Percentiles rank a stretch among this genome's conserved stretches.
Conservation (phyloP, 352 stramenopile genomes). For the Phytophthora lateralis region DNA sequence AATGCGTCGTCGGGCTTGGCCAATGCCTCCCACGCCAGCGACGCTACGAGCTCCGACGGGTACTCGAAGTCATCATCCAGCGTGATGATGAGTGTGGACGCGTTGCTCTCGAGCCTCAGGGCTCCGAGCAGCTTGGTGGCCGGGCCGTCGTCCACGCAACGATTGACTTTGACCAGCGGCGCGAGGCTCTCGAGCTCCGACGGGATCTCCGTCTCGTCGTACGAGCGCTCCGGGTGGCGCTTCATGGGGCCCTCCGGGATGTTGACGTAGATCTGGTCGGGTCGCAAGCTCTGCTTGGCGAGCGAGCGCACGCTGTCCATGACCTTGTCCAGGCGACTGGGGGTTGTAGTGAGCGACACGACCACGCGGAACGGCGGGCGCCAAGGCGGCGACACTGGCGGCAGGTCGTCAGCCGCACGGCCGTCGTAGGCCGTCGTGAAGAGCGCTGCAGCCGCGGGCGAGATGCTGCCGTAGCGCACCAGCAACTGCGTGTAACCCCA, state of each 20-base stretch:
- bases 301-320: conserved; percentile 78
- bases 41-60: conserved; percentile 59
- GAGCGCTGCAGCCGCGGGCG: conserved; percentile 58
- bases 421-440: conserved; percentile 72
- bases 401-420: conserved; percentile 47
- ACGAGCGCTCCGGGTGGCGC: conserved; percentile 71
- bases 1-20: conserved; percentile 62
- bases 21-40: conserved; percentile 72
- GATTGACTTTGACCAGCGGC: conserved; percentile 67
- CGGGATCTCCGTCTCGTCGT: conserved; percentile 73
- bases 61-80: conserved; percentile 88
- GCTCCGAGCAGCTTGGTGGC: conserved; percentile 77
- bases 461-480: conserved; percentile 81
- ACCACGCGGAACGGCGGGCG: conserved; percentile 79
- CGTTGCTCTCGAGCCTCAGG: conserved; percentile 63
- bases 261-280: conserved; percentile 84
- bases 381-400: conserved; percentile 49
- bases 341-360: conserved; percentile 81
- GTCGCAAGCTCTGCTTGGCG: conserved; percentile 55
- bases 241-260: conserved; percentile 77
- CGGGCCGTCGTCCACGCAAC: conserved; percentile 81
- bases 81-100: conserved; percentile 76
- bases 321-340: conserved; percentile 73
- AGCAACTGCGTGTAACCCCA: conserved; percentile 74
- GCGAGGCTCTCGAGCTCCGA: conserved; percentile 46